Percentiles rank a stretch among this genome's conserved stretches.
Evolutionary conservation across 73 alveolate species (phyloP).

Genomic region (Tetrahymena elliotti): DNA sequence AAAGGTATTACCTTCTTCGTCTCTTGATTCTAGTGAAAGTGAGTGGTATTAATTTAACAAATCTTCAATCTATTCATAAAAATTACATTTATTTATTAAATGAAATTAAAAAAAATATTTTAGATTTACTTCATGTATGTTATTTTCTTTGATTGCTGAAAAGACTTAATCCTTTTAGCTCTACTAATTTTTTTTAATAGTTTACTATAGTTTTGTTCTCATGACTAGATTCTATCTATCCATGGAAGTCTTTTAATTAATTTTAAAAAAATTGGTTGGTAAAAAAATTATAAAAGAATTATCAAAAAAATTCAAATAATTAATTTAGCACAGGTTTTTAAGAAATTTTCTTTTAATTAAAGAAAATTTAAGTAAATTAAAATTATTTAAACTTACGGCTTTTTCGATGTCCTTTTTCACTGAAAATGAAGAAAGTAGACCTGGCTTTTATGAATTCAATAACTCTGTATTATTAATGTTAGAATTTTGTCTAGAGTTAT

Average conservation of each 20-base stretch:
- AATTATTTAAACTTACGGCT: not conserved
- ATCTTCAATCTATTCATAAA: not conserved
- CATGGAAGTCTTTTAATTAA: not conserved
- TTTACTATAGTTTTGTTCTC: not conserved
- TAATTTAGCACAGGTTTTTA: too few relatives aligned
- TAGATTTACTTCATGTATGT: not conserved
- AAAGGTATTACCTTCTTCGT: not conserved
- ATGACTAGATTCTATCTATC: not conserved
- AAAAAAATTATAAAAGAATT: not conserved
- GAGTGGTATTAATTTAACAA: not conserved
- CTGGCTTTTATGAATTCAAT: not conserved
- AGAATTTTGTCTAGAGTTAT: not conserved
- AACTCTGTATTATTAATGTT: not conserved
- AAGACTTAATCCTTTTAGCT: not conserved
- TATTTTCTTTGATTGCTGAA: not conserved
- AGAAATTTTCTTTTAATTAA: not conserved
- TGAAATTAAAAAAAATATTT: not conserved
- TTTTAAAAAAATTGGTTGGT: not conserved
- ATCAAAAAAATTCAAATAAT: too few relatives aligned
- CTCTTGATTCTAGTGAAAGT: not conserved
- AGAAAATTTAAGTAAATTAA: not conserved
- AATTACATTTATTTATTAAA: not conserved
- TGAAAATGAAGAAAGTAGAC: not conserved
- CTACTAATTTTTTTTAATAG: not conserved
- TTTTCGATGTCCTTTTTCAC: not conserved